Evolutionary conservation across 345 rosid genomes (phyloP).

Genomic region (rapeseed (Brassica napus)): DNA sequence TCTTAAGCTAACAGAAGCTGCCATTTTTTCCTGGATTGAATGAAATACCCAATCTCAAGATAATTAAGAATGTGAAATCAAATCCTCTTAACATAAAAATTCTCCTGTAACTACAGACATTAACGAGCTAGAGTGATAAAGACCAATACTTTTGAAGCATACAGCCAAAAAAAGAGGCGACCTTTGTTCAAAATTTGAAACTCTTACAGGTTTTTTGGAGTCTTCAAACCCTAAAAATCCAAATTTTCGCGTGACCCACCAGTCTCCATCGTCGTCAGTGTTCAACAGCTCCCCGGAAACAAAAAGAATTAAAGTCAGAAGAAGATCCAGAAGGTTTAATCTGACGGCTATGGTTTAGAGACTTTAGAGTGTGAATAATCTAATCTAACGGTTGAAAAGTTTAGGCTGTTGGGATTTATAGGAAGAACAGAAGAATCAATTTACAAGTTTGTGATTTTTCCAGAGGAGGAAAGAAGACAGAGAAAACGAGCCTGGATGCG

Average conservation of each 20-base stretch:
- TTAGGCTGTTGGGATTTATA: neutral
- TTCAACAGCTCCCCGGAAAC: neutral
- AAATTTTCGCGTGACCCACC: conserved; percentile 32
- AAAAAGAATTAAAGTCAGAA: neutral
- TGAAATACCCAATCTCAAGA: neutral
- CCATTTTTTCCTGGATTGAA: conserved; percentile 41
- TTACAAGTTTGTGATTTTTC: conserved; percentile 21
- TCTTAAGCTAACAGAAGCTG: conserved; percentile 39
- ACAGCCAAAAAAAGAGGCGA: conserved; percentile 13
- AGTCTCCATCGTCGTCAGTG: conserved; percentile 19
- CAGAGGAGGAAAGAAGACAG: conserved; percentile 22
- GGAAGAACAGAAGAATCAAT: conserved; percentile 15
- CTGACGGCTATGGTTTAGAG: neutral
- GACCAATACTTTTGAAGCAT: neutral
- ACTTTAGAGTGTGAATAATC: neutral
- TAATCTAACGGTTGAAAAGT: neutral
- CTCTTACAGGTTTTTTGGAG: neutral
- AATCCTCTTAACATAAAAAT: neutral
- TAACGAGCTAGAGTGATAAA: conserved; percentile 16
- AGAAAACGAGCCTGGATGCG: conserved; percentile 1
- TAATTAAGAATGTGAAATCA: conserved; percentile 20
- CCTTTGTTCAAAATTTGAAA: neutral
- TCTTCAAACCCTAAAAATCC: conserved; percentile 27
- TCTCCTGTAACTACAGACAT: neutral
- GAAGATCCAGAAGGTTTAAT: neutral